Evolutionary conservation across 108 stramenopile species (phyloP), one percentile per base, ranked within the genome.

Genomic region (Stephanodiscus minutulus): DNA sequence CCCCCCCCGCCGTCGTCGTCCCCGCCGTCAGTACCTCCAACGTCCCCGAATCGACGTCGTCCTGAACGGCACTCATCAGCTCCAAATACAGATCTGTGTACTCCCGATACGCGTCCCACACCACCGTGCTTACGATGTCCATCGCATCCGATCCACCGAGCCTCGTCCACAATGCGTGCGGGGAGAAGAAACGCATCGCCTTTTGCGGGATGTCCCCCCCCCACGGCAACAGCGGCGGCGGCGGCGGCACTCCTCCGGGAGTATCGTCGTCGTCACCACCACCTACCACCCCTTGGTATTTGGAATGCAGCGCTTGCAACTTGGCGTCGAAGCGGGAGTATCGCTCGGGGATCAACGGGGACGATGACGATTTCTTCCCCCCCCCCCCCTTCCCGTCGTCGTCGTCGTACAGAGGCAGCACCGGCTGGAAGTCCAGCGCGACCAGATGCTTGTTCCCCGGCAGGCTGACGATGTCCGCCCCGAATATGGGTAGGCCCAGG

Each of bases 161-260:
- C 44, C 92, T 67, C 37, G 92, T 90, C 92, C 92, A 93, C 35
- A 93, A 52, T n/a, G 90, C 85, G 70, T 88, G 73, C 5, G 79
- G 74, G 9, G 88, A 90, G 61, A 93, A 90, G 74, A 87, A 93
- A 65, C 81, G 59, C 49, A 73, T 20, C 10, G 90, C 92, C 13
- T 81, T 55, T 22, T 77, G 72, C n/a, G 92, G 92, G 11, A 93
- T 83, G 59, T 89, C 88, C 31, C 92, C 92, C 18, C 92, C 92
- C 90, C 88, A 93, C 17, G 88, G 76, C 60, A 89, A 81, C 15
- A 77, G 21, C 69, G 72, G 44, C 17, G 44, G 36, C 2, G 31
- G 2, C 31, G n/a, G 31, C 31, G 31, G 31, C n/a, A 33, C 5
- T 33, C 31, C 3, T 5, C 31, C 1, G 54, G 46, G 17, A n/a